Base-by-base conservation (phyloP, 1,139 yeast species). In the Protomyces arabidopsidicola region DNA sequence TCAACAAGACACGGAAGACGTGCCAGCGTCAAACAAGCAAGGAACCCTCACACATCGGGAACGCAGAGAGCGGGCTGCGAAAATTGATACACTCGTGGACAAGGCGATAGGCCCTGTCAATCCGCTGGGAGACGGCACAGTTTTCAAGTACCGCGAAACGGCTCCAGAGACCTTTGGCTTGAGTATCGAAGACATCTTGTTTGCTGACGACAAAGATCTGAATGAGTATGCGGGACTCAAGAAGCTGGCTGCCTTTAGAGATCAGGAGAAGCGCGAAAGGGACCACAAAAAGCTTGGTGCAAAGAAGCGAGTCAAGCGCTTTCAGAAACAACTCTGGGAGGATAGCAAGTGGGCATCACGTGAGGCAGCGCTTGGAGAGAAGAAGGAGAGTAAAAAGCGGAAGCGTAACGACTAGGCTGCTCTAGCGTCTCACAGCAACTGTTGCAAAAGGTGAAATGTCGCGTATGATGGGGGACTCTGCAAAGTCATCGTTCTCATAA, bases 101-200 rank as follows among this genome's bases (percentile, higher is more conserved):
- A 55, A 58, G 1, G 36, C 56, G 5, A 35, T 42, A 2, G 62
- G 62, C 4, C 55, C 82, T 79, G 18, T 42, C 24, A 42, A 42
- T 10, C 48, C 48, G 9, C 20, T 42, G 20, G 24, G 24, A 6
- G 56, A 38, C 27, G 62, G 62, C 42, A 24, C 56, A 12, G 42
- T 18, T 65, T 93, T 93, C 80, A 85, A 85, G 71, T 95, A 95
- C 74, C 83, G 98, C 70, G 96, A 90, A 71, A 98, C 93, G 2
- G 90, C 96, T 0, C 98, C 99, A 2, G 98, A 95, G 71, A 77
- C 91, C 10, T 95, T 84, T 76, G 98, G 98, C 9, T 81, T 95
- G 64, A 81, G 90, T 0, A 82, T 95, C 0, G 81, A 95, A 67
- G 99, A 95, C 71, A 93, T 95, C 60, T 78, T 95, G 63, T 77